Base-by-base conservation (phyloP, 129 eudicot species). In the Flaveria brownii region DNA sequence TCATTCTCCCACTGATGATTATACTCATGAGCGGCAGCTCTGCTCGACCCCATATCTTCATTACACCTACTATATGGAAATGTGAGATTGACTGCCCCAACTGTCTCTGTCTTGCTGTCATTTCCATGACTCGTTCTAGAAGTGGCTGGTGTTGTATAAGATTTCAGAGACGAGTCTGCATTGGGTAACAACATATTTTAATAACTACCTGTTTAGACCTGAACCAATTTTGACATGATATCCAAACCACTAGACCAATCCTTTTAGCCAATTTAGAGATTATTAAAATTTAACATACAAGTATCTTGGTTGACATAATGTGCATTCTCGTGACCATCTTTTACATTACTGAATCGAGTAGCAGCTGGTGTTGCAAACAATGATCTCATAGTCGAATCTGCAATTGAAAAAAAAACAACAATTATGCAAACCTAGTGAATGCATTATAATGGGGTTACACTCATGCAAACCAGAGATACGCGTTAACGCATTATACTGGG, bases 1-100 rank as follows among this genome's bases (percentile, higher is more conserved):
- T 78, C 61, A 78, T 30, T 22, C 11, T 45, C 82, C 62, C 49
- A 28, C 13, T 69, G 76, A 60, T 42, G 46, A 77, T 23, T 45
- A 42, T 33, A 55, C 33, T 68, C 59, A n/a, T 14, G 46, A 23
- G 76, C 22, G 45, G 76, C 22, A 47, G 61, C 28, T 57, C 61
- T 30, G 4, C n/a, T 57, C 17, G 28, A 39, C 50, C 28, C 70
- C 20, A 43, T 52, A 77, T 28, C 20, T 2, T 68, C 68, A 55
- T 30, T n/a, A 43, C 28, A 56, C 51, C 80, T 52, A 51, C 12
- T 62, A 18, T 28, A 62, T 28, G 54, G 15, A 42, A 70, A 36
- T 9, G 51, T 30, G 64, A 61, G 47, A 46, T 50, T 2, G 76
- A 26, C 39, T 1, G 51, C 47, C 46, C 49, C 1, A 68, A 42